Evolutionary conservation across 495 filamentous ascomycete species (phyloP).

Genomic region (Aspergillus cavernicola): DNA sequence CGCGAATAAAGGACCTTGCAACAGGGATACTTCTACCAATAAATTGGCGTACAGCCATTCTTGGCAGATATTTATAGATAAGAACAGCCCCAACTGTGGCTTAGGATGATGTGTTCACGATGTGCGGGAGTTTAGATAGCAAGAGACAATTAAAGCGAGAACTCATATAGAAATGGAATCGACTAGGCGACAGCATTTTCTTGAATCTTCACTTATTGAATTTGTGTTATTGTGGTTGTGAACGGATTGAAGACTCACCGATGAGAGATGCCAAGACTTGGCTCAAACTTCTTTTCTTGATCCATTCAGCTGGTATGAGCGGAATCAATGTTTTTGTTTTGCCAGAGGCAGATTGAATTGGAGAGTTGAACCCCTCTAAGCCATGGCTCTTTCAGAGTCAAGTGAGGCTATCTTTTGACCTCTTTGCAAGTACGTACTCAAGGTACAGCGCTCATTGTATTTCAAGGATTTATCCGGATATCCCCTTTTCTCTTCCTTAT

Average conservation of each 20-base stretch:
- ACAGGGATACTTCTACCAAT: neutral
- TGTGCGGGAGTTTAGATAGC: too few relatives aligned
- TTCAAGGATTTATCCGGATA: neutral
- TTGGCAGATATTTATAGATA: constrained; percentile 9
- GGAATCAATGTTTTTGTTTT: neutral
- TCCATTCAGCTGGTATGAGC: neutral
- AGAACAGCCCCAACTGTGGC: neutral
- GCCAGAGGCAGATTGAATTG: neutral
- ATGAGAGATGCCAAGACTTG: constrained; percentile 1
- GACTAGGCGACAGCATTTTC: neutral
- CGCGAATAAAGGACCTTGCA: neutral
- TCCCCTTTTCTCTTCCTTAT: neutral
- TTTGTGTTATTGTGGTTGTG: neutral
- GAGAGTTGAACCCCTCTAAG: too few relatives aligned
- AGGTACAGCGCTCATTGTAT: too few relatives aligned
- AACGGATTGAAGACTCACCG: neutral
- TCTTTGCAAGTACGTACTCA: too few relatives aligned
- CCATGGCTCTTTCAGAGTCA: neutral
- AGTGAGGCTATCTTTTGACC: too few relatives aligned
- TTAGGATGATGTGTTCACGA: neutral
- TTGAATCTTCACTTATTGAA: neutral
- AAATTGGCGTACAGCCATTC: constrained; percentile 3
- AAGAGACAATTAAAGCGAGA: neutral
- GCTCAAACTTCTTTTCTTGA: neutral
- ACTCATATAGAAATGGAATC: neutral